phyloP scores from a whole-genome alignment of 352 stramenopile genomes.

The Saprolegnia parasitica region DNA sequence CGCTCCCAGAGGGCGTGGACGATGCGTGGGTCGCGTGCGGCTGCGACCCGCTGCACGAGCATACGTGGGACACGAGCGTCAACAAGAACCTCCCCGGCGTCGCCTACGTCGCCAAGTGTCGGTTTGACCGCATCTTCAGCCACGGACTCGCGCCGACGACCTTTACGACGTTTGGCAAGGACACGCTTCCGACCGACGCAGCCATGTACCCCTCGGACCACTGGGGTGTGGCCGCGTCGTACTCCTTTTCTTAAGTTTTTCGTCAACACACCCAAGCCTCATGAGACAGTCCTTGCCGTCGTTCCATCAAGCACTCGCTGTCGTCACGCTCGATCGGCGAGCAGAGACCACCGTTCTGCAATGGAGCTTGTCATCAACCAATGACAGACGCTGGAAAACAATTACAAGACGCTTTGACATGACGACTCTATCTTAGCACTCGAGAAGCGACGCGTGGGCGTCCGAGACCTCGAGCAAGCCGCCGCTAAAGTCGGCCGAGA shows the following conservation, averaged over 20 bases:
- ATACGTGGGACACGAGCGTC: constrained; percentile 27
- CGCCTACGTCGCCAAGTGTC: constrained; percentile 19
- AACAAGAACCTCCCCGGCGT: constrained; percentile 28
- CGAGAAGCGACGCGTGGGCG: constrained; percentile 9
- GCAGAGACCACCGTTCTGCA: too few relatives aligned
- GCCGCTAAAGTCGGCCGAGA: constrained; percentile 66
- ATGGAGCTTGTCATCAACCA: too few relatives aligned
- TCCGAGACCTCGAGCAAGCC: constrained; percentile 26
- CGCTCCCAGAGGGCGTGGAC: constrained; percentile 1
- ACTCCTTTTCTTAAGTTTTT: background rate
- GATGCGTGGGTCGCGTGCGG: constrained; percentile 24
- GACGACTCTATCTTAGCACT: constrained; percentile 6
- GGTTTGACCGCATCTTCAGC: constrained; percentile 27
- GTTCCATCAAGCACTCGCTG: too few relatives aligned
- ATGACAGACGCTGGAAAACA: background rate
- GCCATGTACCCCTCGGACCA: constrained; percentile 26
- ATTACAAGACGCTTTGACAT: background rate
- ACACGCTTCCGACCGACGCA: background rate
- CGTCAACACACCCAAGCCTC: too few relatives aligned
- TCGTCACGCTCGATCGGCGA: too few relatives aligned
- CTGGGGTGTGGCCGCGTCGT: constrained; percentile 21
- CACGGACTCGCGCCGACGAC: background rate
- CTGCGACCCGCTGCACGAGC: background rate
- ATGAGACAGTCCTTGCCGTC: too few relatives aligned
- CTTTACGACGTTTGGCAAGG: constrained; percentile 27